Base-by-base conservation (phyloP, 2,329 filamentous ascomycete genomes). In the Pseudogymnoascus sp. region DNA sequence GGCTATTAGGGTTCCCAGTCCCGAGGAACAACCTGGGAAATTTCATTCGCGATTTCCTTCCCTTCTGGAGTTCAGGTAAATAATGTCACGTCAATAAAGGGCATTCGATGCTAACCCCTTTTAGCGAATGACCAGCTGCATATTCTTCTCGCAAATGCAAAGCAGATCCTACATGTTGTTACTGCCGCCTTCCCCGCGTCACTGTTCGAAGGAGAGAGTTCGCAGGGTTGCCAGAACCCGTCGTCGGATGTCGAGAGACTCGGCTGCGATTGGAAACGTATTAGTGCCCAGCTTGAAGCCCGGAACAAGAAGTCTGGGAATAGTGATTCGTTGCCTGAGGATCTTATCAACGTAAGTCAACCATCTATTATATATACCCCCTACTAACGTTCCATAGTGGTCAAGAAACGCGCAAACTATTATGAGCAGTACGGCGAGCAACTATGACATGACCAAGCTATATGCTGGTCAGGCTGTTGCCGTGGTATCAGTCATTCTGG, bases 1-100 rank as follows among this genome's bases (percentile, higher is more conserved):
- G 87, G 0, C 77, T 99, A 30, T 80, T 99, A 47, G 92, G 92
- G 0, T 88, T 99, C 65, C 93, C 94, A 0, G 81, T 95, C 0
- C 90, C 94, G 0, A 85, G 86, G 72, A 99, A 99, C 70, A 97
- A 92, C 65, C 77, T 99, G 0, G 94, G 94, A 0, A 86, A 92
- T 1, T 87, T 97, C 63, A 91, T 97, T 57, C 79, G 84, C 0
- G 85, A 91, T 5, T 87, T 99, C 66, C 76, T 96, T 14, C 78
- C 81, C 0, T 84, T 97, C 65, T 97, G 92, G 92, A 72, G 82
- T 11, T 72, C 81, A 39, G 77, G 87, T 89, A 75, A 70, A 76
- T 69, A 57, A 36, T 20, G 12, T 14, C 6, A 20, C 18, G 12
- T 41, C 22, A 12, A 9, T 14, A 11, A 22, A 20, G 33, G 12